Evolutionary conservation across 495 filamentous ascomycete species (phyloP).

Genomic region (Halenospora varia): DNA sequence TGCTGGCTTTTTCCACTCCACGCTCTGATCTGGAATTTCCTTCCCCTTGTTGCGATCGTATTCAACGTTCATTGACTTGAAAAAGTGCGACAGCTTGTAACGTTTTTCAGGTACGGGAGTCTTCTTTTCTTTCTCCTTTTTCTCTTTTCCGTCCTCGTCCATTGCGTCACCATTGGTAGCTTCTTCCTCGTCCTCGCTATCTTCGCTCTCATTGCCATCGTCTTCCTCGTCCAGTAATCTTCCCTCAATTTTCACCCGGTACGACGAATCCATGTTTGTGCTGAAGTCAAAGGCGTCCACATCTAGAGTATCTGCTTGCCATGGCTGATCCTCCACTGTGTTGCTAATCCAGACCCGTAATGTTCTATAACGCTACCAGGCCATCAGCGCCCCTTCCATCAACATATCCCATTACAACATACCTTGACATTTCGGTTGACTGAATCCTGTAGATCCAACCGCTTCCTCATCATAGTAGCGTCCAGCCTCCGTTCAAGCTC

Average conservation of each 20-base stretch:
- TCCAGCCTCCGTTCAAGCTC: slow-evolving; percentile 88
- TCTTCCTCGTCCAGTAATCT: slow-evolving; percentile 77
- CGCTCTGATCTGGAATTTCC: slow-evolving; percentile 55
- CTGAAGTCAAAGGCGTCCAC: slow-evolving; percentile 72
- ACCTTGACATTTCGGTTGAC: slow-evolving; percentile 74
- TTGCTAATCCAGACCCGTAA: slow-evolving; percentile 95
- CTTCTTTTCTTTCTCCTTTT: slow-evolving; percentile 40
- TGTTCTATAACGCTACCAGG: slow-evolving; percentile 63
- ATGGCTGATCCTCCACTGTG: slow-evolving; percentile 88
- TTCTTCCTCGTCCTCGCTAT: slow-evolving; percentile 46
- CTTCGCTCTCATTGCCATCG: slow-evolving; percentile 55
- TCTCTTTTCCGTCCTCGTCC: slow-evolving; percentile 51
- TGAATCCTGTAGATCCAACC: slow-evolving; percentile 83
- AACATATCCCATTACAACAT: slow-evolving; percentile 5
- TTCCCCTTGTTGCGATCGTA: slow-evolving; percentile 58
- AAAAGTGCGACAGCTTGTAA: slow-evolving; percentile 79
- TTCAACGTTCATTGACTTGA: slow-evolving; percentile 85
- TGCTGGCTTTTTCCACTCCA: slow-evolving; percentile 70
- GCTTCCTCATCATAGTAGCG: slow-evolving; percentile 91
- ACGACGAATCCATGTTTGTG: slow-evolving; percentile 64
- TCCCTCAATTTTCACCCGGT: slow-evolving; percentile 90
- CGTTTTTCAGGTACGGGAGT: slow-evolving; percentile 33
- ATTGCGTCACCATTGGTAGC: slow-evolving; percentile 48
- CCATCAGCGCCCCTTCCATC: neutral
- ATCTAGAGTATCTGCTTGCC: slow-evolving; percentile 69